Percentiles rank a stretch among this genome's conserved stretches.
phyloP scores from a whole-genome alignment of 2,329 filamentous ascomycete genomes.

The Ophiostoma populinum region DNA sequence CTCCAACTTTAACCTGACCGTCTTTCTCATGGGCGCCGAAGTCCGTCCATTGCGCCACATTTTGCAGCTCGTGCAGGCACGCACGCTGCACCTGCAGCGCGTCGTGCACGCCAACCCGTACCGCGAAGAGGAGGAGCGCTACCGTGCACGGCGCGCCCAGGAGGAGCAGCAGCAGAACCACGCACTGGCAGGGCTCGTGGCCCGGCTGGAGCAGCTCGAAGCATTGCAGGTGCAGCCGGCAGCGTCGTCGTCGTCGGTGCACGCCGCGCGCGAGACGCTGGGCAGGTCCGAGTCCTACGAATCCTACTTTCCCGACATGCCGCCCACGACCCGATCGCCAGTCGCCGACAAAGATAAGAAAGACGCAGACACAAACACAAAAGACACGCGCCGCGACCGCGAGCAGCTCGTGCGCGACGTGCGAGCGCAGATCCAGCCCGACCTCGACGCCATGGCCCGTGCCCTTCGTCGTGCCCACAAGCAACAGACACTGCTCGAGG shows the following conservation, averaged over 20 bases:
- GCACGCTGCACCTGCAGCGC: conserved; percentile 68
- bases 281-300: background rate
- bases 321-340: conserved; percentile 10
- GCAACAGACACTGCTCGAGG: conserved; percentile 55
- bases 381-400: no score
- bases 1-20: conserved; percentile 81
- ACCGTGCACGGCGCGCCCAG: conserved; percentile 7
- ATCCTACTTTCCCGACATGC: conserved; percentile 3
- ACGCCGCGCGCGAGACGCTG: no score
- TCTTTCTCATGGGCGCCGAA: conserved; percentile 79
- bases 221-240: conserved; percentile 39
- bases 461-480: conserved; percentile 87
- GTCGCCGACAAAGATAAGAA: conserved; percentile 10
- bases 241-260: no score
- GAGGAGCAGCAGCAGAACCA: conserved; percentile 19
- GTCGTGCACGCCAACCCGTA: conserved; percentile 41
- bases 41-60: conserved; percentile 68
- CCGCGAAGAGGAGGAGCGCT: conserved; percentile 9
- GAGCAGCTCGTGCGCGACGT: conserved; percentile 34
- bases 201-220: conserved; percentile 48
- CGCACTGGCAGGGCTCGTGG: conserved; percentile 36
- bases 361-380: no score
- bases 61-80: conserved; percentile 59
- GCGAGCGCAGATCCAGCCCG: conserved; percentile 51
- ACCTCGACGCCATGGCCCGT: conserved; percentile 74